Evolutionary conservation across 2,329 filamentous ascomycete genomes (phyloP).

Genomic region (Hyphodiscus sp.): DNA sequence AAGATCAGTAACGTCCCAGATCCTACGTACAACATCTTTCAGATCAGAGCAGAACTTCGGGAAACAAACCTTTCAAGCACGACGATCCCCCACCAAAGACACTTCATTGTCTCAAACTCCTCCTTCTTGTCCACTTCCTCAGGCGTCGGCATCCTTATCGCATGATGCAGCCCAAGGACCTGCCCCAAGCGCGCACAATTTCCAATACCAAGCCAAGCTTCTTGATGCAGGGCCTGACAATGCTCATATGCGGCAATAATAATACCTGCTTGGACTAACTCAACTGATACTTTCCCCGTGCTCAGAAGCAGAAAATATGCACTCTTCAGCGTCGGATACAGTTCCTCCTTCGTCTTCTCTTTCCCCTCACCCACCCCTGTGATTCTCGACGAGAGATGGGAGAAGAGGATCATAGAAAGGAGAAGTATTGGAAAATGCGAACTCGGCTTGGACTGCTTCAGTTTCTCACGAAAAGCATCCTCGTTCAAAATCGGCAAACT

Average conservation of each 20-base stretch:
- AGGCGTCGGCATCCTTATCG: not conserved
- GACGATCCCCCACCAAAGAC: conserved; percentile 17
- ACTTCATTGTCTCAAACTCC: conserved; percentile 5
- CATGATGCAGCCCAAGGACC: conserved; percentile 8
- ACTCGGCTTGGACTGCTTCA: conserved; percentile 4
- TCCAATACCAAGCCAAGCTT: conserved; percentile 14
- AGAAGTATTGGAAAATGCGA: conserved; percentile 12
- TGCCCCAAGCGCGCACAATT: conserved; percentile 14
- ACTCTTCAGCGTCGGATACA: conserved; percentile 14
- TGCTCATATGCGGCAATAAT: conserved; percentile 15
- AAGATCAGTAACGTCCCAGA: not conserved
- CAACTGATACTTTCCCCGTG: conserved; percentile 7
- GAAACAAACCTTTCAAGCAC: conserved; percentile 14
- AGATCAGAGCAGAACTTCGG: not conserved
- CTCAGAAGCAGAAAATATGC: conserved; percentile 7
- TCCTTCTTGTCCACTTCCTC: not conserved
- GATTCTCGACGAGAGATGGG: conserved; percentile 3
- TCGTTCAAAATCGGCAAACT: conserved; percentile 11
- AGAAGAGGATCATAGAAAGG: conserved; percentile 9
- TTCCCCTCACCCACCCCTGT: not conserved
- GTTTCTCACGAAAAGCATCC: conserved; percentile 7
- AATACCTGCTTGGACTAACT: conserved; percentile 12
- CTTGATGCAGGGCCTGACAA: conserved; percentile 12
- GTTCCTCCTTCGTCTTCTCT: conserved; percentile 1
- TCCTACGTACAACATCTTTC: not conserved